Evolutionary conservation across 2,329 filamentous ascomycete species (phyloP), one percentile per base, ranked within the genome.

Genomic region (Diaporthe longicolla): DNA sequence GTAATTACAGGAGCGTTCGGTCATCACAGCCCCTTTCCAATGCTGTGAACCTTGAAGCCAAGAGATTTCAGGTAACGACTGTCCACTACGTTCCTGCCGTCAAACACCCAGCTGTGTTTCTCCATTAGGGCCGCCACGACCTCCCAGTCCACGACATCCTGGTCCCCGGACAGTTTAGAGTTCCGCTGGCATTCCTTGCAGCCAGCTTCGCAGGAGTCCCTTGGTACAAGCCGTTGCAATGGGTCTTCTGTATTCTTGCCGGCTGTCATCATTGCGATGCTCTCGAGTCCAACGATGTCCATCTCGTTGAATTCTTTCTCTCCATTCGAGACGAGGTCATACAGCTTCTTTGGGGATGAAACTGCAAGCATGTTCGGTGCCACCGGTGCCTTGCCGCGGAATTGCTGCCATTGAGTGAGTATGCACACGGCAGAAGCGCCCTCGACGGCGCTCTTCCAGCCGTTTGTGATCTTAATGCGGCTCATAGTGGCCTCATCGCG

Each of bases 331-430:
- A 50, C 15, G 21, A 61, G 21, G 24, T 17, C n/a, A 2, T 40
- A n/a, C 4, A 74, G 55, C 59, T 35, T 71, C n/a, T 55, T 58
- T 2, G 71, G 54, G 8, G 65, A 37, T 17, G 61, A 26, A 1
- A 35, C 45, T 24, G 59, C 43, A 7, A 63, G 71, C 21, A 76
- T 75, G 48, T 72, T 77, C 0, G 74, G 48, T 19, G 69, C 58
- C 8, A 76, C 76, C 7, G 78, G 61, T 8, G 75, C 72, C 3
- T 75, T 76, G 61, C 83, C 83, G 35, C 82, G 82, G 79, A 89
- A 89, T 72, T 89, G 86, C 70, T 88, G 86, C 81, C 86, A 89
- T 26, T 88, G 87, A 1, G 87, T 89, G 75, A 88, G 82, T 54
- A 90, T 83, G 35, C 89, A 81, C 7, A 88, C 81, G 0, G 87